phyloP scores from a whole-genome alignment of 2,329 filamentous ascomycete genomes.

The Simplicillium sp. region DNA sequence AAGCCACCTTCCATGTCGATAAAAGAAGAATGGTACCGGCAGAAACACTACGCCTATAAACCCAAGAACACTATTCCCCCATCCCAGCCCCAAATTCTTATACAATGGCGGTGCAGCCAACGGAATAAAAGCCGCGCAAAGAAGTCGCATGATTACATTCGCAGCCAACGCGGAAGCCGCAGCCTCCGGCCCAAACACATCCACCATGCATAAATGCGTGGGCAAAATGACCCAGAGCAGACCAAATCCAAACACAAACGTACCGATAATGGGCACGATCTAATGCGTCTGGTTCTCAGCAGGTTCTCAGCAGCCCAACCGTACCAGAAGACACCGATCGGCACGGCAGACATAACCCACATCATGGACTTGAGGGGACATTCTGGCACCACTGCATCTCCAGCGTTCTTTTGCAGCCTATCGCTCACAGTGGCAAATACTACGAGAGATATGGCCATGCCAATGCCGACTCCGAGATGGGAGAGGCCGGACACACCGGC shows the following conservation, averaged over 20 bases:
- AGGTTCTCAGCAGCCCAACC: slow-evolving; percentile 21
- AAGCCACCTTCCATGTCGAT: background rate
- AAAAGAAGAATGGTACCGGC: slow-evolving; percentile 3
- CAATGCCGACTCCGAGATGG: slow-evolving; percentile 40
- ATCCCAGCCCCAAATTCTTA: slow-evolving; percentile 9
- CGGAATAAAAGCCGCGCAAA: slow-evolving; percentile 16
- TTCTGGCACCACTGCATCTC: slow-evolving; percentile 23
- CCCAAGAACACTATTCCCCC: slow-evolving; percentile 11
- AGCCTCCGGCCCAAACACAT: slow-evolving; percentile 29
- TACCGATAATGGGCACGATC: slow-evolving; percentile 38
- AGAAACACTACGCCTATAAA: slow-evolving; percentile 7
- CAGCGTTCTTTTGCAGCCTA: slow-evolving; percentile 5
- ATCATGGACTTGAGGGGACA: slow-evolving; percentile 41
- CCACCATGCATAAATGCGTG: slow-evolving; percentile 48
- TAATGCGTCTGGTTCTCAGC: slow-evolving; percentile 42
- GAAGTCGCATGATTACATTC: slow-evolving; percentile 39
- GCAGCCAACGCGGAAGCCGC: slow-evolving; percentile 39
- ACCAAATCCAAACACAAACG: slow-evolving; percentile 27
- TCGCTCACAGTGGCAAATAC: slow-evolving; percentile 9
- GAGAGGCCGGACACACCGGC: slow-evolving; percentile 21
- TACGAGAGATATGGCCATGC: slow-evolving; percentile 16
- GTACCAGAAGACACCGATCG: slow-evolving; percentile 15
- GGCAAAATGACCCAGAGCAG: slow-evolving; percentile 29
- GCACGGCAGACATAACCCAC: slow-evolving; percentile 4
- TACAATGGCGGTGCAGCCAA: slow-evolving; percentile 10